Base-by-base conservation (phyloP, 805 yeast species). In the Cyberlindnera veronae region DNA sequence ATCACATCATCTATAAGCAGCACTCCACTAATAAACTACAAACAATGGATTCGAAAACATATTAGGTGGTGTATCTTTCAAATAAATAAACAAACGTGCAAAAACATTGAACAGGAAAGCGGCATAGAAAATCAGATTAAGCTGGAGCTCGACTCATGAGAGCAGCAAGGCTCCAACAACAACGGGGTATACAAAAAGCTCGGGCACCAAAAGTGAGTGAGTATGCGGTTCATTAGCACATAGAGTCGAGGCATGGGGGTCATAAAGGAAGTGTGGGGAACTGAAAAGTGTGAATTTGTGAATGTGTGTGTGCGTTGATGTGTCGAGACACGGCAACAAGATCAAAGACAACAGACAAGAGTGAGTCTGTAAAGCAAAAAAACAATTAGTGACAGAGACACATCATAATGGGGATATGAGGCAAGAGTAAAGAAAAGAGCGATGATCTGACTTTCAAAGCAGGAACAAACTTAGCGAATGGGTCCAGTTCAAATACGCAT, bases 401-500 rank as follows among this genome's bases (percentile, higher is more conserved):
- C n/a, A n/a, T n/a, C n/a, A n/a, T n/a, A n/a, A n/a, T n/a, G n/a
- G n/a, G n/a, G n/a, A n/a, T n/a, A n/a, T n/a, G n/a, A n/a, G 32
- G 26, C 38, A 29, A 22, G n/a, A 16, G 7, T 8, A 27, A 17
- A 17, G 29, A 13, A 23, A 10, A 12, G 30, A 29, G 17, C 21
- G 11, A 21, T n/a, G 16, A 35, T n/a, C n/a, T n/a, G n/a, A n/a
- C n/a, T n/a, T n/a, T n/a, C n/a, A n/a, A 28, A 24, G 28, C 11
- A 24, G 13, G 24, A 14, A 24, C n/a, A 24, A 24, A 24, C 24
- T 8, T 22, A 24, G 13, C n/a, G 12, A 24, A 24, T 12, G 13
- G 28, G n/a, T 5, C 28, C 28, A 28, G 14, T 11, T 41, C 40
- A 41, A 35, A 47, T 46, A 14, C 61, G 49, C 62, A 66, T 59